Evolutionary conservation across 495 filamentous ascomycete genomes (phyloP).

Genomic region (Aspergillus egyptiacus): DNA sequence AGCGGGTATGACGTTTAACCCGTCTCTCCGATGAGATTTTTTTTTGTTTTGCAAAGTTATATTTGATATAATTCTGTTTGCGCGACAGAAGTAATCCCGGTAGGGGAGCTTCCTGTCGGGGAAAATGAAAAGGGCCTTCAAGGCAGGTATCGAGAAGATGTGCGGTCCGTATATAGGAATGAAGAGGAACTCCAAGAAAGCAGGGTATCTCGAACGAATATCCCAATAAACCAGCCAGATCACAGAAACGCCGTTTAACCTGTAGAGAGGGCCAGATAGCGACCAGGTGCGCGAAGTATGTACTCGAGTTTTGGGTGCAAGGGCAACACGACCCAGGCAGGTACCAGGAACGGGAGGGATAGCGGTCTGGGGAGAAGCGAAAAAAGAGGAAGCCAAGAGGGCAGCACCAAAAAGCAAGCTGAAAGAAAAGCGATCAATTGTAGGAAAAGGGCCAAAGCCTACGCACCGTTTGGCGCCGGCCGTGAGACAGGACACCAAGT

Average conservation of each 20-base stretch:
- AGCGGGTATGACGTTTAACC: constrained; percentile 6
- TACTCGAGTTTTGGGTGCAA: background rate
- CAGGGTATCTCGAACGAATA: constrained; percentile 39
- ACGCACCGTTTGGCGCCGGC: constrained; percentile 53
- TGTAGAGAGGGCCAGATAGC: constrained; percentile 23
- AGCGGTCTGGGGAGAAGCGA: constrained; percentile 15
- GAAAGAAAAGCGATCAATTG: constrained; percentile 22
- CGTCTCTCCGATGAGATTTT: constrained; percentile 9
- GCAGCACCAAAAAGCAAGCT: constrained; percentile 22
- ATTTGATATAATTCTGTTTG: constrained; percentile 10
- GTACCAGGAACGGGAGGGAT: constrained; percentile 14
- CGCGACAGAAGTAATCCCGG: constrained; percentile 15
- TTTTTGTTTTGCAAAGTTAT: constrained; percentile 6
- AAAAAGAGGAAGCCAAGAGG: constrained; percentile 16
- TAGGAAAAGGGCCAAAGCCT: constrained; percentile 40
- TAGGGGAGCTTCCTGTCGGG: constrained; percentile 24
- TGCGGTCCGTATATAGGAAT: constrained; percentile 31
- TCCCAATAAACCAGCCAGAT: constrained; percentile 35
- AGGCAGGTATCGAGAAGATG: constrained; percentile 32
- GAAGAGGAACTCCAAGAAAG: constrained; percentile 31
- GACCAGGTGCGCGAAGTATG: constrained; percentile 13
- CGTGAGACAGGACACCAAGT: constrained; percentile 52
- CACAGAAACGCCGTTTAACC: constrained; percentile 35
- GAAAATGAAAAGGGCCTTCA: constrained; percentile 37
- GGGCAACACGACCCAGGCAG: constrained; percentile 12